Evolutionary conservation across 2,329 filamentous ascomycete genomes (phyloP).

Genomic region (Botrytis deweyae): DNA sequence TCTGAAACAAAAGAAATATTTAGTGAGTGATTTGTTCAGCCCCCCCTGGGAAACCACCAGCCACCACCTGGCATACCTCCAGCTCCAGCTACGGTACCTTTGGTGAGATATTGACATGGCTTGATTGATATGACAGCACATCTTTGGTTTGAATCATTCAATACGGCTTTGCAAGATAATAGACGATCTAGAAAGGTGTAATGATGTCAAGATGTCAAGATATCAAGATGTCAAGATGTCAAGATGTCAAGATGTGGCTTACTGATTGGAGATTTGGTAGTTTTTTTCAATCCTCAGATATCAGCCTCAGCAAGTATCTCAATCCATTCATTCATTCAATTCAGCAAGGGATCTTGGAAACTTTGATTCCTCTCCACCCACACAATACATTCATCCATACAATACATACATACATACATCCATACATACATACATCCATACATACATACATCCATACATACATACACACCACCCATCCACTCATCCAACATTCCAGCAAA

Average conservation of each 20-base stretch:
- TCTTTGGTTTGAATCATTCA: neutral
- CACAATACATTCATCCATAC: neutral
- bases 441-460: no score
- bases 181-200: neutral
- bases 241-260: neutral
- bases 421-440: neutral
- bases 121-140: neutral
- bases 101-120: neutral
- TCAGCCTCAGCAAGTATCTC: neutral
- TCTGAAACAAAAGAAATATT: conserved; percentile 13
- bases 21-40: conserved; percentile 14
- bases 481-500: neutral
- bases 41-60: neutral
- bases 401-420: no score
- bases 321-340: neutral
- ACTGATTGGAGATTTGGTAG: neutral
- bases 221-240: no score
- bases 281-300: neutral
- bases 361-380: neutral
- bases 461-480: neutral
- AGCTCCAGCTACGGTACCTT: no score
- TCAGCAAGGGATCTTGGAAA: neutral
- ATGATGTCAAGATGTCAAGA: no score
- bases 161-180: neutral
- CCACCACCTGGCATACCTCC: conserved; percentile 1